Conservation (phyloP, 164 flowering plant species). For the Magnolia sinica region DNA sequence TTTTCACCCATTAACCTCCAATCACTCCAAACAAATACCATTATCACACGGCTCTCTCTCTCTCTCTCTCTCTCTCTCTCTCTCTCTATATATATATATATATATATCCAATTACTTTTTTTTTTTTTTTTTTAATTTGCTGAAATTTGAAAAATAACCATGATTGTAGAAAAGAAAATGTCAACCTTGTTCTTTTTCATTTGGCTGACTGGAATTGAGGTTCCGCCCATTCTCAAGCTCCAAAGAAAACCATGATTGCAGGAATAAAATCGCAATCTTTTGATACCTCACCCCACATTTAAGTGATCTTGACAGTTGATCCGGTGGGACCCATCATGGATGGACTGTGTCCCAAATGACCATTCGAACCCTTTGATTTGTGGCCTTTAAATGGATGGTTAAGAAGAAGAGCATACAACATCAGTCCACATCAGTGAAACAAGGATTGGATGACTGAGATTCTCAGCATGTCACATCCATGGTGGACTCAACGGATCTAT, state of each 20-base stretch:
- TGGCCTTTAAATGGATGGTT: not conserved
- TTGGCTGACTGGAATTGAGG: not conserved
- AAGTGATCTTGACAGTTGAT: not conserved
- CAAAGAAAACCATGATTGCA: not conserved
- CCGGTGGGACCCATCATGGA: not conserved
- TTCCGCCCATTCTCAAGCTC: not conserved
- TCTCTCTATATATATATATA: too few relatives aligned
- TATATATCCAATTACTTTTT: not conserved
- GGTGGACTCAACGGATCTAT: too few relatives aligned
- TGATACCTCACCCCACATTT: not conserved
- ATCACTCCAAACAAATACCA: not conserved
- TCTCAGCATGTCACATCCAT: too few relatives aligned
- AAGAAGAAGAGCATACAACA: not conserved
- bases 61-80: not conserved
- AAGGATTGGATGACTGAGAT: too few relatives aligned
- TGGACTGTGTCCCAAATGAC: not conserved
- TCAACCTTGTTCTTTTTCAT: not conserved
- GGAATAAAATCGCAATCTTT: not conserved
- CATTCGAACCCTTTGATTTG: not conserved
- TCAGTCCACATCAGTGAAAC: not conserved
- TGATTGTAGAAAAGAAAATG: not conserved
- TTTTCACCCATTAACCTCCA: not conserved
- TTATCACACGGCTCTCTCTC: not conserved
- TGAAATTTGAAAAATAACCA: not conserved
- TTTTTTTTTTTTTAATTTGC: not conserved